phyloP scores from a whole-genome alignment of 306 rosid genomes.

The Cucurbita pepo region DNA sequence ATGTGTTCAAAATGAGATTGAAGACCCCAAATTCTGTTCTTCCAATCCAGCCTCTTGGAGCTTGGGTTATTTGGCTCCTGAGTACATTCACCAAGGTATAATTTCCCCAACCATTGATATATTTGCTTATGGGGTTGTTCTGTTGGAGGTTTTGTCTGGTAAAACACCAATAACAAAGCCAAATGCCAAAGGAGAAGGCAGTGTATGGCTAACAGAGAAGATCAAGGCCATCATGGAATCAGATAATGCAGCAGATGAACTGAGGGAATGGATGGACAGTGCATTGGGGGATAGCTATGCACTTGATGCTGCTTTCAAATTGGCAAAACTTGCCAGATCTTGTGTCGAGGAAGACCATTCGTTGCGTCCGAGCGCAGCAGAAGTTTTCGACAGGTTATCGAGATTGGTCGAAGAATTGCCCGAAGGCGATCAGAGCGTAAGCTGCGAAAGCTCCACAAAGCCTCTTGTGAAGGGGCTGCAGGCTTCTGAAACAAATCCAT shows the following conservation, averaged over 20 bases:
- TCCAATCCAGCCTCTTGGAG: slow-evolving; percentile 42
- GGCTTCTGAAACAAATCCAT: slow-evolving; percentile 25
- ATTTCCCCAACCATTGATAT: slow-evolving; percentile 51
- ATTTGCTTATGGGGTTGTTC: slow-evolving; percentile 58
- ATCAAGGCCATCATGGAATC: slow-evolving; percentile 33
- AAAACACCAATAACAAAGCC: slow-evolving; percentile 44
- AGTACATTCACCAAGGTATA: slow-evolving; percentile 48
- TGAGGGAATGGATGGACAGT: slow-evolving; percentile 71
- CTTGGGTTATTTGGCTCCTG: slow-evolving; percentile 58
- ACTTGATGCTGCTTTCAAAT: slow-evolving; percentile 41
- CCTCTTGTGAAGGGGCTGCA: slow-evolving; percentile 35
- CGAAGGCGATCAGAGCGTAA: slow-evolving; percentile 26
- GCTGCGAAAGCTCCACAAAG: slow-evolving; percentile 56
- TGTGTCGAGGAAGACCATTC: slow-evolving; percentile 53
- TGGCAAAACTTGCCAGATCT: slow-evolving; percentile 53
- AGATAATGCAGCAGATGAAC: slow-evolving; percentile 30
- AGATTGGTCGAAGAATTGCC: slow-evolving; percentile 45
- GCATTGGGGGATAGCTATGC: slow-evolving; percentile 56
- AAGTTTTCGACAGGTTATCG: slow-evolving; percentile 49
- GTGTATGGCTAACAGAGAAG: slow-evolving; percentile 39
- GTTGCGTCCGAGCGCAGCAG: slow-evolving; percentile 52
- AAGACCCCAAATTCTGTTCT: slow-evolving; percentile 28
- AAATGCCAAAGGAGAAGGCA: slow-evolving; percentile 29
- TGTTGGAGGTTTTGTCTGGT: slow-evolving; percentile 58
- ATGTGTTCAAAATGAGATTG: slow-evolving; percentile 33